Conservation (phyloP, 805 yeast genomes). For the Lipomyces starkeyi region DNA sequence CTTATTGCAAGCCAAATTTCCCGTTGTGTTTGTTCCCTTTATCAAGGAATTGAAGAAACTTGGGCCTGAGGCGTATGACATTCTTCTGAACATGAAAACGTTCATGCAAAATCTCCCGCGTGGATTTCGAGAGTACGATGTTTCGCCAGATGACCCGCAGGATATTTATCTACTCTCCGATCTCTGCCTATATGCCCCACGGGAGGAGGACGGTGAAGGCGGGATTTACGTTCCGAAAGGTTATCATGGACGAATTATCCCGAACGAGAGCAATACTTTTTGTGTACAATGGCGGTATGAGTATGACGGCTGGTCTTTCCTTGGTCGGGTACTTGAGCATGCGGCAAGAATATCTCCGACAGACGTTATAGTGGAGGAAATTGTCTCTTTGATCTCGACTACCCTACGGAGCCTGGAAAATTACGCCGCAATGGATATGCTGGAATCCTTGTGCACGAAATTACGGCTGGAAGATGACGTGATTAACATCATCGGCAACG, state of each 20-base stretch:
- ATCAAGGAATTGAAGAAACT: slow-evolving; percentile 60
- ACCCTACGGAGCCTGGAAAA: slow-evolving; percentile 52
- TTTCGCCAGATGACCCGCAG: slow-evolving; percentile 56
- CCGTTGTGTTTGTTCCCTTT: slow-evolving; percentile 64
- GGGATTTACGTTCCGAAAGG: slow-evolving; percentile 56
- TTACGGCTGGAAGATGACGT: slow-evolving; percentile 60
- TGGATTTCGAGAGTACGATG: slow-evolving; percentile 52
- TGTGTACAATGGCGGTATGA: slow-evolving; percentile 70
- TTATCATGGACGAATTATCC: slow-evolving; percentile 74
- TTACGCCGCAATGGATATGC: slow-evolving; percentile 51
- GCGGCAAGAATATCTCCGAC: slow-evolving; percentile 48
- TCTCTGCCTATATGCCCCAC: slow-evolving; percentile 62
- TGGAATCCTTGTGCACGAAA: slow-evolving; percentile 50
- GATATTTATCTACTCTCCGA: slow-evolving; percentile 57
- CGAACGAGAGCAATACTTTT: slow-evolving; percentile 51
- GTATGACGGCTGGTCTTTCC: slow-evolving; percentile 85
- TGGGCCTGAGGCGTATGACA: slow-evolving; percentile 70
- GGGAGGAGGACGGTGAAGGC: slow-evolving; percentile 55
- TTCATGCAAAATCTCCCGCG: slow-evolving; percentile 59
- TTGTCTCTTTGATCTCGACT: slow-evolving; percentile 58
- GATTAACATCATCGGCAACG: slow-evolving; percentile 63
- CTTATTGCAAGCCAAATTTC: slow-evolving; percentile 59
- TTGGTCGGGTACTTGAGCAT: slow-evolving; percentile 80
- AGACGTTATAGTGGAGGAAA: slow-evolving; percentile 54
- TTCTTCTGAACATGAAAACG: slow-evolving; percentile 62